Base-by-base conservation (phyloP, 345 rosid species). In the Boechera stricta region DNA sequence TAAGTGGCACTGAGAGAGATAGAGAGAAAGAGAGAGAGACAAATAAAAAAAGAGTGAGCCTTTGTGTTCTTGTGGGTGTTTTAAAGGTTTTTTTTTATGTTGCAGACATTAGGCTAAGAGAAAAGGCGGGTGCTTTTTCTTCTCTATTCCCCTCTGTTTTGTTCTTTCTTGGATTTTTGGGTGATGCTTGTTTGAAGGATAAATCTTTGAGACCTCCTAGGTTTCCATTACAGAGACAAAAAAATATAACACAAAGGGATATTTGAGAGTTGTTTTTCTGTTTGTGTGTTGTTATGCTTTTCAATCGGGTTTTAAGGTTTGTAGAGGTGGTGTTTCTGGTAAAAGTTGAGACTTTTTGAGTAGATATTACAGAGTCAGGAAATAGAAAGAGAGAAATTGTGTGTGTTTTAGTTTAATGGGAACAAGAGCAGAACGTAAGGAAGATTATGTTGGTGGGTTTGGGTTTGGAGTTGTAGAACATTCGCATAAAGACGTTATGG, bases 391-490 rank as follows among this genome's bases (percentile, higher is more conserved):
- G 64, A 58, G 71, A 61, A 55, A 42, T 6, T 44, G 59, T n/a
- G 12, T 51, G 26, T 13, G 42, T 13, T 59, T 61, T 4, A 68
- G 78, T 81, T 62, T 72, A 55, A 67, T 69, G 78, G 83, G 75
- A 21, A 81, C 53, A 49, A 77, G 61, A 59, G 67, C 66, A 38
- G 77, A 68, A 42, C 74, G 54, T 16, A 62, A 68, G 44, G 86
- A 71, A 53, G 82, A 61, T 61, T 67, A 73, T 72, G 57, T 41
- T 61, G 69, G 67, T 84, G 89, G 84, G 81, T 78, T 81, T 42
- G 86, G 82, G 78, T 83, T 78, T 81, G 81, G 81, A 73, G 80
- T 83, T 83, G 76, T 68, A 42, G 84, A 84, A 71, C 55, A 59
- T 26, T 70, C 60, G 5, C 77, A 61, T 35, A 72, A 68, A 80